Conservation (phyloP, 208 protist genomes). For the Naegleria lovaniensis region DNA sequence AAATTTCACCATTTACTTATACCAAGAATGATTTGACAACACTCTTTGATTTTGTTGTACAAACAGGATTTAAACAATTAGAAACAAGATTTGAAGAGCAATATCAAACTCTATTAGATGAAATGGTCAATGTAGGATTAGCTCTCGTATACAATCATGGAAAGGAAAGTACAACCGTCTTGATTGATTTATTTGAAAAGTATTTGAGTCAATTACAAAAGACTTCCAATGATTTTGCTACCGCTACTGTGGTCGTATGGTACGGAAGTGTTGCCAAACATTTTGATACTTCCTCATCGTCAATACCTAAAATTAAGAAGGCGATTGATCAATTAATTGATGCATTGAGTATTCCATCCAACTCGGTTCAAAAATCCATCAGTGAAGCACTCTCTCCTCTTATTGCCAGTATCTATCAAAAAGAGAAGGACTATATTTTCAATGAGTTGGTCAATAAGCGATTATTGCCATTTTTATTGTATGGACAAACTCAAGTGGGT, state of each 20-base stretch:
- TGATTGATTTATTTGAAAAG: neutral
- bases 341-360: neutral
- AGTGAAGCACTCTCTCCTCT: neutral
- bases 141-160: neutral
- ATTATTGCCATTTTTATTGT: neutral
- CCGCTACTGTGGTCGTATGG: neutral
- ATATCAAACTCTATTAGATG: neutral
- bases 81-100: neutral
- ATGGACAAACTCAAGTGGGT: no score
- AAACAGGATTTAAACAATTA: neutral
- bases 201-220: neutral
- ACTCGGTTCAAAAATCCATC: neutral
- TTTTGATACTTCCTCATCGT: neutral
- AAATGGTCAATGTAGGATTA: neutral
- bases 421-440: neutral
- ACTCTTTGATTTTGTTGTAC: neutral
- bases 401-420: neutral
- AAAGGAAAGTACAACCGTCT: neutral
- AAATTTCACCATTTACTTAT: neutral
- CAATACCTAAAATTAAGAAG: neutral
- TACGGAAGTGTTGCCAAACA: slow-evolving; percentile 12
- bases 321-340: slow-evolving; percentile 10
- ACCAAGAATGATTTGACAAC: neutral
- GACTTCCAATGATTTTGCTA: neutral
- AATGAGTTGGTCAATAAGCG: neutral